Percentiles rank a stretch among this genome's conserved stretches.
phyloP scores from a whole-genome alignment of 176 grass and related monocot species.

The Cenchrus purpureus region DNA sequence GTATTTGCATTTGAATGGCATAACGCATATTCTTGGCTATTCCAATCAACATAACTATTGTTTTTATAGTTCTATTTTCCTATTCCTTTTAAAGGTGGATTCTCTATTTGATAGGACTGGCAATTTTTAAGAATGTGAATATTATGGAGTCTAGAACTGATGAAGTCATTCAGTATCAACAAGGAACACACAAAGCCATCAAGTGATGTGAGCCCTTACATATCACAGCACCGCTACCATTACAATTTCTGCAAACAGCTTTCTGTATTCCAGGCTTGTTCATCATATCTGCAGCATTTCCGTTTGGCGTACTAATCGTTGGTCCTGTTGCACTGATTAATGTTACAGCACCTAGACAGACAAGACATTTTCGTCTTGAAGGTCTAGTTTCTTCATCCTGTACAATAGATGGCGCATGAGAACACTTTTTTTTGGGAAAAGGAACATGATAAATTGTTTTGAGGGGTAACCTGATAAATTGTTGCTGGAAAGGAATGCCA shows the following conservation, averaged over 20 bases:
- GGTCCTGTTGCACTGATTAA: constrained; percentile 58
- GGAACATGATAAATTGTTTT: background rate
- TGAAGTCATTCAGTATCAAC: background rate
- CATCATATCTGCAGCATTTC: constrained; percentile 51
- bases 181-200: background rate
- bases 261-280: constrained; percentile 53
- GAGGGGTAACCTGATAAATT: too few species aligned
- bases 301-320: constrained; percentile 52
- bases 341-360: constrained; percentile 74
- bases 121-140: background rate
- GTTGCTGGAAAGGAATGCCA: background rate
- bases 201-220: constrained; percentile 53
- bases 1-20: background rate
- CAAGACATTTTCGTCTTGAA: constrained; percentile 80
- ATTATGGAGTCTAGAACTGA: background rate
- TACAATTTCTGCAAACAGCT: constrained; percentile 84
- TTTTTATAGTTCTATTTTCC: background rate
- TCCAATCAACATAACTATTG: background rate
- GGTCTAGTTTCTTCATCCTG: constrained; percentile 43
- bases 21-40: background rate
- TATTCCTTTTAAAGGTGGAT: background rate
- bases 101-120: background rate
- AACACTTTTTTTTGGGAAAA: background rate
- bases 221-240: constrained; percentile 78
- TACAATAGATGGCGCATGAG: background rate